phyloP scores from a whole-genome alignment of 306 rosid species.

The Gillenia trifoliata region DNA sequence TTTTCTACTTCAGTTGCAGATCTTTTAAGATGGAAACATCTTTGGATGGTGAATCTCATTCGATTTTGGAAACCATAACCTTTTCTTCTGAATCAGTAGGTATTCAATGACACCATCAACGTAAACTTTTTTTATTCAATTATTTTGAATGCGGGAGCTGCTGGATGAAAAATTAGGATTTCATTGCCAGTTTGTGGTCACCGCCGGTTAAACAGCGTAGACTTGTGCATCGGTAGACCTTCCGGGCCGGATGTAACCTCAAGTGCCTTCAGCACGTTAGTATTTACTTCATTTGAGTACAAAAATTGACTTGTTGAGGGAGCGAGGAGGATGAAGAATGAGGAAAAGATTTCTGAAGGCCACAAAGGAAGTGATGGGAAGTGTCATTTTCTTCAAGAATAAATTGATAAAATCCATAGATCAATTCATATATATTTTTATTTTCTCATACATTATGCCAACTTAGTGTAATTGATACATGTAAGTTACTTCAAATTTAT shows the following conservation, averaged over 20 bases:
- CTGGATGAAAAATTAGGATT: conserved; percentile 2
- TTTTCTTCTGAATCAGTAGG: conserved; percentile 47
- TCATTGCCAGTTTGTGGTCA: conserved; percentile 21
- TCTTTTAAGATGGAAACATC: conserved; percentile 18
- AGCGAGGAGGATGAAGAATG: conserved; percentile 1
- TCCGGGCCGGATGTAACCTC: conserved; percentile 4
- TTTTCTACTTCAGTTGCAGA: conserved; percentile 25
- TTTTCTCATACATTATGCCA: not conserved
- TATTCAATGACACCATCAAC: conserved; percentile 37
- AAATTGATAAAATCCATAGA: not conserved
- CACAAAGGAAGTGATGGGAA: not conserved
- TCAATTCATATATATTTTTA: not conserved
- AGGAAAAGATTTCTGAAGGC: conserved; percentile 8
- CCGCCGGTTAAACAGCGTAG: conserved; percentile 8
- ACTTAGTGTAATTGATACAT: not conserved
- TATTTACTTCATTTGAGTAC: conserved; percentile 28
- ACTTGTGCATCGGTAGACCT: conserved; percentile 20
- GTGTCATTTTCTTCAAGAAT: conserved; percentile 9
- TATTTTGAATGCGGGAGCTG: conserved; percentile 26
- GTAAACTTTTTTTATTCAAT: conserved; percentile 17
- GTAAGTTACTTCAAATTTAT: not conserved
- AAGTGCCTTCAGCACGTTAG: conserved; percentile 22
- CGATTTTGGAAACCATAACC: not conserved
- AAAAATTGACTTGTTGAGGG: conserved; percentile 12
- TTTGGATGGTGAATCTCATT: conserved; percentile 11